Conservation (phyloP, 352 stramenopile genomes). For the Phytophthora cryptogea region DNA sequence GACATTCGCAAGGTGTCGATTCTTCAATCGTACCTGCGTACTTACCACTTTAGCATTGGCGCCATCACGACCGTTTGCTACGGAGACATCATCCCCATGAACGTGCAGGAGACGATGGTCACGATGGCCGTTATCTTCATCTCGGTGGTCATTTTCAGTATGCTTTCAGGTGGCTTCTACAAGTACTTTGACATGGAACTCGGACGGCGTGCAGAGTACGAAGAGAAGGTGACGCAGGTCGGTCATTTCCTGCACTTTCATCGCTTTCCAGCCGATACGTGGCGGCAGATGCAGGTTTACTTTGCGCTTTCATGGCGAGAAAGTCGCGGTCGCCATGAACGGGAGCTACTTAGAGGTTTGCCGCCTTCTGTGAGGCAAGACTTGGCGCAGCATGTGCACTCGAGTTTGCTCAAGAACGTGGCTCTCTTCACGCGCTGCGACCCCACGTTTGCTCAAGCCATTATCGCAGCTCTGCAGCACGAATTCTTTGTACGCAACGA, state of each 20-base stretch:
- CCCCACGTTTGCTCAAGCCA: slow-evolving; percentile 56
- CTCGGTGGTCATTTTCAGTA: slow-evolving; percentile 69
- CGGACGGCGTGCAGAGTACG: slow-evolving; percentile 64
- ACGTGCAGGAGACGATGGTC: slow-evolving; percentile 58
- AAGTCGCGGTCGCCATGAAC: slow-evolving; percentile 67
- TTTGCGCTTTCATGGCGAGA: slow-evolving; percentile 72
- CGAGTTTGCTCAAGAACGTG: slow-evolving; percentile 66
- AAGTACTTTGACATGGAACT: slow-evolving; percentile 76
- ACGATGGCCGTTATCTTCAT: slow-evolving; percentile 67
- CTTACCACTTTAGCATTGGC: slow-evolving; percentile 72
- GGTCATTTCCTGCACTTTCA: slow-evolving; percentile 72
- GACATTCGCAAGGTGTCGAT: slow-evolving; percentile 47
- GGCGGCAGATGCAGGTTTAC: slow-evolving; percentile 79
- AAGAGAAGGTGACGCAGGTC: slow-evolving; percentile 61
- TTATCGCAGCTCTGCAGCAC: slow-evolving; percentile 67
- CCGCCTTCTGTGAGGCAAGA: slow-evolving; percentile 57
- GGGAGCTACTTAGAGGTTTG: slow-evolving; percentile 55
- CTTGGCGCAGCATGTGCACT: slow-evolving; percentile 64
- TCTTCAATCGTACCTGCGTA: slow-evolving; percentile 47
- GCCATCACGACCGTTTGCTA: slow-evolving; percentile 82
- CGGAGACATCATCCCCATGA: slow-evolving; percentile 69
- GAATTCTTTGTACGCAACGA: slow-evolving; percentile 80
- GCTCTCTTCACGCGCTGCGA: slow-evolving; percentile 63
- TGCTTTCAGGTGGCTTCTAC: slow-evolving; percentile 75
- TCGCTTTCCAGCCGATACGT: slow-evolving; percentile 52